Base-by-base conservation (phyloP, 1,284 basidiomycete species). In the Cryptococcus deneoformans region DNA sequence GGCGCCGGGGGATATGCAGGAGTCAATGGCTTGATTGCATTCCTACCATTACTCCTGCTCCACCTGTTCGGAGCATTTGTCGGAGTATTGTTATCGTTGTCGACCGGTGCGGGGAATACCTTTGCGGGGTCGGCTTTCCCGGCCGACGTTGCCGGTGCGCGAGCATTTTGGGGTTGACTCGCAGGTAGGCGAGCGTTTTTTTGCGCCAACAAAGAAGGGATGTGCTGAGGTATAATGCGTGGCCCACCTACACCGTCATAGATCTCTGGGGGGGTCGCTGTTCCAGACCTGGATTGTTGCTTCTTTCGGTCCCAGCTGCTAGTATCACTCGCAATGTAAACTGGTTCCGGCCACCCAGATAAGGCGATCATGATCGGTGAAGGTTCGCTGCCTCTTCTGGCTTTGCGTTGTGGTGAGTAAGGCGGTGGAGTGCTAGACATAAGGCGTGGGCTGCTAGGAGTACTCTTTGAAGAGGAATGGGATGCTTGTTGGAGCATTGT, bases 271-370 rank as follows among this genome's bases (percentile, higher is more conserved):
- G 52, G 52, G 14, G 52, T 53, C 8, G 43, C 51, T 3, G 40
- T 38, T 6, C 51, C 35, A 16, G 44, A 24, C 6, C 45, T 9
- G 6, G 46, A 34, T 3, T 3, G 40, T 16, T 42, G 24, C 47
- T 36, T 49, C 47, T 40, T 35, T 10, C 46, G 46, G 14, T 40
- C 37, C 51, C 38, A 44, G 29, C 12, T 14, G 8, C 12, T 47
- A 14, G 12, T 29, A 35, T n/a, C 34, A 6, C 42, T 20, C 34
- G 59, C 53, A 37, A 70, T 63, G 42, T 64, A 70, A 14, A 70
- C 56, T 2, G 66, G 62, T 46, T 70, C 66, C 9, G 68, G 68
- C 68, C 68, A 70, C 14, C 68, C 68, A 3, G 68, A 59, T 4
- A 70, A 53, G 10, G 68, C 68, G 35, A 70, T 63, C 68, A 70